Conservation (phyloP, 345 rosid species). For the Salix suchowensis region DNA sequence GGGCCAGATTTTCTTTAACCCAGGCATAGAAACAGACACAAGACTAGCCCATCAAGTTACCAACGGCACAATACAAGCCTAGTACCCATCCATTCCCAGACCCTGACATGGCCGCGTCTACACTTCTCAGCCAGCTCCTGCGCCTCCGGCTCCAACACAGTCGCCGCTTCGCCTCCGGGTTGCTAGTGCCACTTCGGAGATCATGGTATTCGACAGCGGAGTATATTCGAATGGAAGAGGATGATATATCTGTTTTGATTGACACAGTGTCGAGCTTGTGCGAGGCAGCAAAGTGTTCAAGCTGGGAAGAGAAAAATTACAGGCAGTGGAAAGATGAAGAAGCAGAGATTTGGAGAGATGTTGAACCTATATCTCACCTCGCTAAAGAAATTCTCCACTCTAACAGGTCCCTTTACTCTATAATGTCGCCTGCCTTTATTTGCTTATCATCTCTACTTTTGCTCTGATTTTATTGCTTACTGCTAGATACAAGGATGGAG, state of each 20-base stretch:
- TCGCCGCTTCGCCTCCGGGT: slow-evolving; percentile 16
- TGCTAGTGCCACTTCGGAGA: slow-evolving; percentile 31
- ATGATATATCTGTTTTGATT: slow-evolving; percentile 23
- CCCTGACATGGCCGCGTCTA: slow-evolving; percentile 41
- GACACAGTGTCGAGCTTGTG: slow-evolving; percentile 19
- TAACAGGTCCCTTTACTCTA: slow-evolving; percentile 35
- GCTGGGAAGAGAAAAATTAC: slow-evolving; percentile 62
- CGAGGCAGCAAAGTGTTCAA: slow-evolving; percentile 32
- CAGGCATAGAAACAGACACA: too few species aligned
- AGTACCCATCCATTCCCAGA: background rate
- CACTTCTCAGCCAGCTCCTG: slow-evolving; percentile 31
- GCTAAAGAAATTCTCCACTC: slow-evolving; percentile 82
- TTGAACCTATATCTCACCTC: slow-evolving; percentile 46
- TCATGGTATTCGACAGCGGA: slow-evolving; percentile 29
- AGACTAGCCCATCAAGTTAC: too few species aligned
- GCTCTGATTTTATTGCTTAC: slow-evolving; percentile 11
- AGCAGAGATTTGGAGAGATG: slow-evolving; percentile 61
- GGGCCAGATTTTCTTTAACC: too few species aligned
- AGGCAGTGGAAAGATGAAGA: slow-evolving; percentile 74
- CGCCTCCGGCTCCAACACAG: slow-evolving; percentile 40
- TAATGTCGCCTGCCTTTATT: background rate
- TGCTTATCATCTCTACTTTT: background rate
- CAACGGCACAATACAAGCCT: too few species aligned
- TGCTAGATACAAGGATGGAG: slow-evolving; percentile 70
- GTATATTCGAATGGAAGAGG: slow-evolving; percentile 33